Evolutionary conservation across 1,284 basidiomycete species (phyloP).

Genomic region (Microbotryum saponariae): DNA sequence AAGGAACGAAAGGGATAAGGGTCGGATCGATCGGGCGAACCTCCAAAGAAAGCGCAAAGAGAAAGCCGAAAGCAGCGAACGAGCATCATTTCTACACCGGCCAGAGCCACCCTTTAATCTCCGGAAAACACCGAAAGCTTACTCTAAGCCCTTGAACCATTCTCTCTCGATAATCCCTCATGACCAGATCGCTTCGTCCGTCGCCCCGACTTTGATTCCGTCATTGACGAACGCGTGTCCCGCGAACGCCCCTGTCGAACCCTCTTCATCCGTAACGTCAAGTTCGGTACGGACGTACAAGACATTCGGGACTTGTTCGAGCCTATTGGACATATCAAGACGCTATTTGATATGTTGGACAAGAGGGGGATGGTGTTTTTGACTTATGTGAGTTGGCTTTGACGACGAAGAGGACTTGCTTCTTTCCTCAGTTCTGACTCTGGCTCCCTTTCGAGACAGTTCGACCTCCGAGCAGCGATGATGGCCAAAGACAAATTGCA

Average conservation of each 20-base stretch:
- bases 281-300: conserved; percentile 43
- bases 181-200: no score
- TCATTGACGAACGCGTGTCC: conserved; percentile 81
- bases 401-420: not conserved
- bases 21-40: no score
- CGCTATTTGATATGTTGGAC: conserved; percentile 87
- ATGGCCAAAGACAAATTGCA: conserved; percentile 79
- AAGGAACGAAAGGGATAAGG: no score
- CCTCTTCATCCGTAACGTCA: conserved; percentile 92
- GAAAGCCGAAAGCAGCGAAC: no score
- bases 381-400: conserved; percentile 70
- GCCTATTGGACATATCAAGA: conserved; percentile 88
- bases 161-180: no score
- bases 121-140: no score
- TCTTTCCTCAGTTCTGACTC: not conserved
- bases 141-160: no score
- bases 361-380: conserved; percentile 96
- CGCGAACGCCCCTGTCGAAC: conserved; percentile 89
- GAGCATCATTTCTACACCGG: no score
- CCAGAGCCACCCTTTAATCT: no score
- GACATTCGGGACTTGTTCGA: conserved; percentile 79
- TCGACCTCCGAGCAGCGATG: conserved; percentile 82
- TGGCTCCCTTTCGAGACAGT: conserved; percentile 48
- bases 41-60: no score
- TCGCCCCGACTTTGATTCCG: no score